phyloP scores from a whole-genome alignment of 1,139 yeast species.

The Sugiyamaella sp. region DNA sequence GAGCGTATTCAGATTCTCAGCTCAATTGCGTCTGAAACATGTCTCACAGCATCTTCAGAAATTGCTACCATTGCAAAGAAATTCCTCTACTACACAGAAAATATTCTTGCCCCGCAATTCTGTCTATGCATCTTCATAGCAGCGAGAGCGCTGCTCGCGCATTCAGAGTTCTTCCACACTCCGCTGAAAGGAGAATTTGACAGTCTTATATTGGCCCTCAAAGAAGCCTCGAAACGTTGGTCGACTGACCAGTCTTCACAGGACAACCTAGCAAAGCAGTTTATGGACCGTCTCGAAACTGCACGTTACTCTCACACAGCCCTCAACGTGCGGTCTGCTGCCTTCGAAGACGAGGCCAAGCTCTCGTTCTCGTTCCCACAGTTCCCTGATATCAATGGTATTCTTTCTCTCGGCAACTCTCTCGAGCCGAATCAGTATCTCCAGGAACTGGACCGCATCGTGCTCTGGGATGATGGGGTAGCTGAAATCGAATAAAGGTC shows the following conservation, averaged over 20 bases:
- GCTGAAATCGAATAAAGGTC: constrained; percentile 2
- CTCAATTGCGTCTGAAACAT: constrained; percentile 26
- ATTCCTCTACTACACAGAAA: constrained; percentile 24
- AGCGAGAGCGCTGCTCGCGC: constrained; percentile 31
- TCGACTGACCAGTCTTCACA: constrained; percentile 4
- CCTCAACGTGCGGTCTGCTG: constrained; percentile 11
- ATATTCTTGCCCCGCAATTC: constrained; percentile 31
- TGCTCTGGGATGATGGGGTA: constrained; percentile 15
- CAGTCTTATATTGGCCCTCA: constrained; percentile 26
- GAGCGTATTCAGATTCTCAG: constrained; percentile 18
- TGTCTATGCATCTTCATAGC: constrained; percentile 32
- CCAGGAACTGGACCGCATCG: constrained; percentile 15
- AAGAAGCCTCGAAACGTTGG: constrained; percentile 32
- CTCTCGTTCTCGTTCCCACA: constrained; percentile 13
- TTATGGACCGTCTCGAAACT: constrained; percentile 11
- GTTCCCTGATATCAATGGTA: constrained; percentile 15
- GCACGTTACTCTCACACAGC: constrained; percentile 7
- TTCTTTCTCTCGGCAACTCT: constrained; percentile 5
- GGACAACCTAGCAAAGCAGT: constrained; percentile 16
- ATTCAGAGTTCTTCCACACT: constrained; percentile 24
- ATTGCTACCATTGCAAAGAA: constrained; percentile 28
- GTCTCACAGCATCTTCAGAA: constrained; percentile 31
- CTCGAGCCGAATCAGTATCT: constrained; percentile 11
- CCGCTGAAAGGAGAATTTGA: constrained; percentile 27
- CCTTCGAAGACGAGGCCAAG: constrained; percentile 13